Evolutionary conservation across 345 rosid species (phyloP), one percentile per base, ranked within the genome.

Genomic region (Cardiospermum halicacabum): DNA sequence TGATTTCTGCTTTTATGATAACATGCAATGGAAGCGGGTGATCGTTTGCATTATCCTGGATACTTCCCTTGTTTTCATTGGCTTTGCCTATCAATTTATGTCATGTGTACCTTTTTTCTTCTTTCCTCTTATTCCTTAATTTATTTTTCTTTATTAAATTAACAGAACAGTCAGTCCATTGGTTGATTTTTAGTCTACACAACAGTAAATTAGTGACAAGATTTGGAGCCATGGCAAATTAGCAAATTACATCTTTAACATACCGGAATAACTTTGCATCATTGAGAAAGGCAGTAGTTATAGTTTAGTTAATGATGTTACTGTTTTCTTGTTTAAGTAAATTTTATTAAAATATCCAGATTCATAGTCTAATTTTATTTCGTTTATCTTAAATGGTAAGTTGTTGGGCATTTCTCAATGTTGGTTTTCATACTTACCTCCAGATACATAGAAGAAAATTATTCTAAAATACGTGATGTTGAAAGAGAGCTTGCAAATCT

Each of bases 401-500:
- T 42, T 5, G 19, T 55, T 3, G 26, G 12, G 56, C 30, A 7
- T 42, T 27, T 65, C 37, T 36, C 27, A 11, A 18, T 19, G 60
- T 40, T 39, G 47, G 49, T 26, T 70, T 45, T 58, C 31, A 37
- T 63, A 15, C 40, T 49, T 53, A 15, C 53, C 53, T 69, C 4
- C 71, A 94, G 97, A 72, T 91, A 85, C 76, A 94, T 91, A 73
- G 84, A 87, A 43, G 97, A 91, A 80, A 89, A 91, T 47, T 91
- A 88, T 69, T 69, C 95, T 12, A 88, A 82, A 56, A 91, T 94
- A 60, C 88, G 87, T 56, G 91, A 85, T 84, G 89, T 94, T 1
- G 97, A 94, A 72, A 73, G 88, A 69, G 96, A 94, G 75, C 77
- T 91, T 3, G 81, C 80, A 64, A 82, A 77, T 80, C 88, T 89